These are phyloP conservation scores for Penicillium sp. DNA, from an alignment of 2,329 filamentous ascomycete species.

Conservation along the genomic window DNA sequence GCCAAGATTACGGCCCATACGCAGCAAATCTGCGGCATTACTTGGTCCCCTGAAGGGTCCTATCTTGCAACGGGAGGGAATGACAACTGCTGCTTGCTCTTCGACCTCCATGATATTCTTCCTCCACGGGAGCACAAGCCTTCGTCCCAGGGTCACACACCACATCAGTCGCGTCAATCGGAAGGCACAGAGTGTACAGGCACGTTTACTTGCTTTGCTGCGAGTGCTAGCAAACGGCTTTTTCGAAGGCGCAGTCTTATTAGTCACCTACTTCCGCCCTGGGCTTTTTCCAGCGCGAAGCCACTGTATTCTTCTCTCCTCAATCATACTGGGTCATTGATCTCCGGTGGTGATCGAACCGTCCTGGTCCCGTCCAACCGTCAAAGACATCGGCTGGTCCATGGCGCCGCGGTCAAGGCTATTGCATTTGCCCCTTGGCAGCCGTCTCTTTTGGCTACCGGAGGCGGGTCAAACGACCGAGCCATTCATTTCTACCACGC, in stretches of 20 bases:
- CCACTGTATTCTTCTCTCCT: too few relatives aligned
- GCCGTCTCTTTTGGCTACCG: constrained; percentile 73
- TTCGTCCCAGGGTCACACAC: constrained; percentile 6
- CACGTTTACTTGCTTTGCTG: too few relatives aligned
- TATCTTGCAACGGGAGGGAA: constrained; percentile 84
- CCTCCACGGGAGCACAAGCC: constrained; percentile 11
- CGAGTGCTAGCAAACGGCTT: too few relatives aligned
- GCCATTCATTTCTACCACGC: constrained; percentile 95
- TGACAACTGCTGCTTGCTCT: constrained; percentile 80
- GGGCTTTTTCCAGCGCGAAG: too few relatives aligned
- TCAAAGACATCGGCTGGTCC: constrained; percentile 64
- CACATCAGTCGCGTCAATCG: too few relatives aligned
- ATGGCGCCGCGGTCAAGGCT: constrained; percentile 86
- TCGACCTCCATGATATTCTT: constrained; percentile 56
- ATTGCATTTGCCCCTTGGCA: constrained; percentile 97
- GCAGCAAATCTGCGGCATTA: constrained; percentile 87
- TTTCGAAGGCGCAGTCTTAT: too few relatives aligned
- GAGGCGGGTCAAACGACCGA: constrained; percentile 86
- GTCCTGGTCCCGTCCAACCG: constrained; percentile 47
- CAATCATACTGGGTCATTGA: constrained; percentile 21
- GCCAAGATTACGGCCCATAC: constrained; percentile 68
- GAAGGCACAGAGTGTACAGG: too few relatives aligned
- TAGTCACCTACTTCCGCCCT: constrained; percentile 10
- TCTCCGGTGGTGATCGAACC: constrained; percentile 31
- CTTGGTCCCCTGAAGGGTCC: constrained; percentile 69